Conservation (phyloP, 495 filamentous ascomycete genomes). For the Penicillium silybi region DNA sequence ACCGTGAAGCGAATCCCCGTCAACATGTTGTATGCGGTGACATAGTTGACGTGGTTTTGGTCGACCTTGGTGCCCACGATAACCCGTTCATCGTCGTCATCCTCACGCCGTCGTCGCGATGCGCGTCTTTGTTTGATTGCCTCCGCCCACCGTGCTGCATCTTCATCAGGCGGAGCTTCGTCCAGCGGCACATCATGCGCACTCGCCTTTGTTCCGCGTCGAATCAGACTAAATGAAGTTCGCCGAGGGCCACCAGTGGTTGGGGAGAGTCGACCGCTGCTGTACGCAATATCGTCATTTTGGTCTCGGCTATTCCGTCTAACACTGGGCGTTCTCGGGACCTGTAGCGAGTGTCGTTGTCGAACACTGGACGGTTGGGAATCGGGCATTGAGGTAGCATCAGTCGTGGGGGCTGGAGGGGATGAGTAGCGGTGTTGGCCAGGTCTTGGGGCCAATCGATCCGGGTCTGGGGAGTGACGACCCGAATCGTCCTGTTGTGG, state of each 20-base stretch:
- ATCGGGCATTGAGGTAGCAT: constrained; percentile 39
- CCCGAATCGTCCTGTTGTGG: constrained; percentile 34
- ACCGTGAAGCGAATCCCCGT: constrained; percentile 97
- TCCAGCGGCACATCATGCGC: constrained; percentile 80
- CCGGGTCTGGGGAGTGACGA: constrained; percentile 38
- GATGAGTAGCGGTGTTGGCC: constrained; percentile 70
- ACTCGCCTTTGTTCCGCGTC: constrained; percentile 77
- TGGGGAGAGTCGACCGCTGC: constrained; percentile 83
- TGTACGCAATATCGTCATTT: constrained; percentile 59
- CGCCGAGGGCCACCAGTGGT: constrained; percentile 61
- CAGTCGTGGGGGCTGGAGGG: constrained; percentile 56
- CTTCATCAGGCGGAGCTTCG: constrained; percentile 81
- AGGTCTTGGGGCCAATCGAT: constrained; percentile 33
- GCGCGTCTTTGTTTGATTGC: constrained; percentile 85
- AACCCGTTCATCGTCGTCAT: constrained; percentile 90
- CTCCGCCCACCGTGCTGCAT: constrained; percentile 89
- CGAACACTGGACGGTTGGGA: constrained; percentile 51
- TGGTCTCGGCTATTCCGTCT: constrained; percentile 53
- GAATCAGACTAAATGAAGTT: constrained; percentile 74
- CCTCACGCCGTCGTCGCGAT: constrained; percentile 73
- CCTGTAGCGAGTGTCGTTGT: constrained; percentile 88
- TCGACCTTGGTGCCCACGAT: constrained; percentile 98
- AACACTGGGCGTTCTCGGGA: constrained; percentile 57
- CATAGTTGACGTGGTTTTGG: constrained; percentile 95
- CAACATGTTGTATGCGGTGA: constrained; percentile 99